Conservation (phyloP, 805 yeast species). For the Wilhelminamyces savonicus region DNA sequence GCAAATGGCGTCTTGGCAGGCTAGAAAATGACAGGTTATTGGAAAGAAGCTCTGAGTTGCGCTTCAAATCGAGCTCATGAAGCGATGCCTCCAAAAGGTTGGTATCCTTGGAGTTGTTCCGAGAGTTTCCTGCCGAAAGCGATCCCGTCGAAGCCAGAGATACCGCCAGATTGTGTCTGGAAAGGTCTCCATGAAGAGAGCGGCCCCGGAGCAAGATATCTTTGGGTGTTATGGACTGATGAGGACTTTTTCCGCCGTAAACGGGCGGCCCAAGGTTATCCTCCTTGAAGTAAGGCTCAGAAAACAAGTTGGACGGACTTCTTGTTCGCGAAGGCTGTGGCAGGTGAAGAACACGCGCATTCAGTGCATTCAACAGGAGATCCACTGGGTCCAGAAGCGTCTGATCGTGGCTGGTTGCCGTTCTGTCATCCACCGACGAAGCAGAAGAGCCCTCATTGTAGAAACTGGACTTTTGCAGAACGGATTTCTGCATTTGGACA, state of each 20-base stretch:
- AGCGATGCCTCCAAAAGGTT: slow-evolving; percentile 18
- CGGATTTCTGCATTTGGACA: no score
- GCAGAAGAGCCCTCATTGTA: no score
- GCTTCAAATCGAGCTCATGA: slow-evolving; percentile 19
- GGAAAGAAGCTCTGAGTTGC: slow-evolving; percentile 4
- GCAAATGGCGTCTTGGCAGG: slow-evolving; percentile 54
- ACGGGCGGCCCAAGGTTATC: no score
- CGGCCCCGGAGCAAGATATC: slow-evolving; percentile 30
- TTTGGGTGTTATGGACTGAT: slow-evolving; percentile 40
- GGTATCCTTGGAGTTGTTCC: slow-evolving; percentile 16
- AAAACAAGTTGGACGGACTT: slow-evolving; percentile 16
- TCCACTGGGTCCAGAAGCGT: no score
- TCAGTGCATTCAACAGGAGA: no score
- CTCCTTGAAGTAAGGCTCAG: slow-evolving; percentile 8
- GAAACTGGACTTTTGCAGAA: background rate
- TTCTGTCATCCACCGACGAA: no score
- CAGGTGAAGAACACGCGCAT: slow-evolving; percentile 14
- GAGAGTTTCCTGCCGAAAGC: slow-evolving; percentile 5
- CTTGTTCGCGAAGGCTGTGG: slow-evolving; percentile 30
- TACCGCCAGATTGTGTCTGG: no score
- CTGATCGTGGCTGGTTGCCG: no score
- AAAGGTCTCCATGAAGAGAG: background rate
- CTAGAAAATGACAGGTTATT: slow-evolving; percentile 22
- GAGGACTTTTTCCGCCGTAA: slow-evolving; percentile 13
- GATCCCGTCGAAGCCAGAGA: no score